phyloP scores from a whole-genome alignment of 805 yeast species.

The Ogataea sp. region DNA sequence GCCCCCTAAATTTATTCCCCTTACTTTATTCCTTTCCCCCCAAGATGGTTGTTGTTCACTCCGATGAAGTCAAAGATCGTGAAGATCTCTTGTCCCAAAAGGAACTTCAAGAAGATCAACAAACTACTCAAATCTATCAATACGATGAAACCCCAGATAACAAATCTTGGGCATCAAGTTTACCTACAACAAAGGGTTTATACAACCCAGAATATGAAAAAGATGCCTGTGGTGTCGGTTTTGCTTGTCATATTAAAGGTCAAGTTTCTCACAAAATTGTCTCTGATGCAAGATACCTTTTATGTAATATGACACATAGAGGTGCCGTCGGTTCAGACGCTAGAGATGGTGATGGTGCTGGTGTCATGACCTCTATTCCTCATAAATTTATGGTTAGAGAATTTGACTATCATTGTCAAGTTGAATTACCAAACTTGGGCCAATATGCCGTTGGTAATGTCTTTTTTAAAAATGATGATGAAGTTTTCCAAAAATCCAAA shows the following conservation, averaged over 20 bases:
- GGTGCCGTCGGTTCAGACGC: slow-evolving; percentile 97
- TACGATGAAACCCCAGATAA: slow-evolving; percentile 75
- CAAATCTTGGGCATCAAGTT: slow-evolving; percentile 85
- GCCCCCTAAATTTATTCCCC: background rate
- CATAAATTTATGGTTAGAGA: slow-evolving; percentile 83
- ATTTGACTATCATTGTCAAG: slow-evolving; percentile 60
- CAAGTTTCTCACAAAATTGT: slow-evolving; percentile 82
- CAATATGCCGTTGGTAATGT: slow-evolving; percentile 94
- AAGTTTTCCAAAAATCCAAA: slow-evolving; percentile 61
- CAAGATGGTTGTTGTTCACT: slow-evolving; percentile 19
- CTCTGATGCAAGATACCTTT: slow-evolving; percentile 76
- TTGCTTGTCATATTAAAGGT: slow-evolving; percentile 92
- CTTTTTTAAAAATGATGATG: slow-evolving; percentile 82
- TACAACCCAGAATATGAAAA: slow-evolving; percentile 91
- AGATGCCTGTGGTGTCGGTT: slow-evolving; percentile 99
- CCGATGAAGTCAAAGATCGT: slow-evolving; percentile 13
- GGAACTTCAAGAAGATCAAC: background rate
- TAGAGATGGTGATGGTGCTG: slow-evolving; percentile 98
- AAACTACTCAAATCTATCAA: slow-evolving; percentile 33
- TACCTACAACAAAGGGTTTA: slow-evolving; percentile 82
- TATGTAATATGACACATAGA: slow-evolving; percentile 97
- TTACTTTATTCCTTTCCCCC: background rate
- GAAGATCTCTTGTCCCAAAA: slow-evolving; percentile 3
- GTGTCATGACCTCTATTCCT: slow-evolving; percentile 88
- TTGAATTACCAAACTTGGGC: slow-evolving; percentile 67